phyloP scores from a whole-genome alignment of 2,329 filamentous ascomycete species.

The Dactylellina leptospora region DNA sequence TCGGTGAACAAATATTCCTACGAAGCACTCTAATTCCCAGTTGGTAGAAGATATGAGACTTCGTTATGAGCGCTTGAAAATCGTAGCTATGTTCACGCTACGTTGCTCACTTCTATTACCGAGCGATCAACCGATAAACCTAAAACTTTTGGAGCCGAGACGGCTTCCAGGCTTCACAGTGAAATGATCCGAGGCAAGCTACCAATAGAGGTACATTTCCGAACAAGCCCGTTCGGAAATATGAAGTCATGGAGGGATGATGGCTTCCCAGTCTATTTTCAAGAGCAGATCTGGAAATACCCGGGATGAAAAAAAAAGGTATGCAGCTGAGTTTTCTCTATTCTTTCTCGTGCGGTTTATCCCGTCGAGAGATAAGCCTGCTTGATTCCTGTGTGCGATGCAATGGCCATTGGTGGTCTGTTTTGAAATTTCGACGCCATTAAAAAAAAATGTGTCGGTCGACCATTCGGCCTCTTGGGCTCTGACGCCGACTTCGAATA shows the following conservation, averaged over 20 bases:
- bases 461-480: conserved; percentile 15
- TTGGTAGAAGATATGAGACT: conserved; percentile 21
- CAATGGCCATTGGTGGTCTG: conserved; percentile 16
- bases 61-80: conserved; percentile 20
- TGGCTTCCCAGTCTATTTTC: neutral
- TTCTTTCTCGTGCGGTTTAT: too few species aligned
- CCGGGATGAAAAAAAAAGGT: too few species aligned
- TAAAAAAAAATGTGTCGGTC: neutral
- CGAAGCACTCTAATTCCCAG: conserved; percentile 32
- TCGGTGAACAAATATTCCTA: neutral
- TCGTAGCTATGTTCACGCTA: conserved; percentile 8
- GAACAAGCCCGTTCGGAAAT: too few species aligned
- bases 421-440: conserved; percentile 13
- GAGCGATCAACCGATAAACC: neutral
- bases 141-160: conserved; percentile 6
- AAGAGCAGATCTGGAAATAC: neutral
- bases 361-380: conserved; percentile 3
- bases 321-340: too few species aligned
- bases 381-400: conserved; percentile 20
- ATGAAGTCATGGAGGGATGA: conserved; percentile 19
- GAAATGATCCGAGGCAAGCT: too few species aligned
- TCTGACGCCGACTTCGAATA: conserved; percentile 3
- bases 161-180: neutral
- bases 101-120: neutral
- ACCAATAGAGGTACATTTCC: too few species aligned